Evolutionary conservation across 306 rosid species (phyloP).

Genomic region (Cucurbita pepo): DNA sequence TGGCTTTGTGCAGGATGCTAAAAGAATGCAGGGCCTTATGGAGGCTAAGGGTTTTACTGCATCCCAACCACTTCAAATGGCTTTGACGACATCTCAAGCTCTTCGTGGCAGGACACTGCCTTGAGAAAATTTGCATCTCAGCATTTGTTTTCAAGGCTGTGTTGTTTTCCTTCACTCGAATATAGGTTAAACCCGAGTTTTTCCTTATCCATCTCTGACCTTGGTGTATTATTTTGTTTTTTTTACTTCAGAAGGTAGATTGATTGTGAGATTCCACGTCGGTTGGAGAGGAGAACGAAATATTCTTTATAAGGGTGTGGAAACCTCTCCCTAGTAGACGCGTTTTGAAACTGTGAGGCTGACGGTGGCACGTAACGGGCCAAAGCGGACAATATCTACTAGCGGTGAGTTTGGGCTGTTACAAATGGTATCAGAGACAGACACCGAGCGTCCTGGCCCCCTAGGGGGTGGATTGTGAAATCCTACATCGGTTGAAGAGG

Average conservation of each 20-base stretch:
- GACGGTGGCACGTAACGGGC: no score
- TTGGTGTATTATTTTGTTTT: not conserved
- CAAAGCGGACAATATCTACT: no score
- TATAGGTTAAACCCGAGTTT: not conserved
- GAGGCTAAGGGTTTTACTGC: constrained; percentile 45
- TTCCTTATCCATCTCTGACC: not conserved
- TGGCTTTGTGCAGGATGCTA: constrained; percentile 54
- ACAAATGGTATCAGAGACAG: no score
- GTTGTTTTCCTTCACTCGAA: not conserved
- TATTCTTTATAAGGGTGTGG: no score
- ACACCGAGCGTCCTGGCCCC: no score
- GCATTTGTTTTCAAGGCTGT: constrained; percentile 4
- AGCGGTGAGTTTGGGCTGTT: no score
- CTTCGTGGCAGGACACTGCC: not conserved
- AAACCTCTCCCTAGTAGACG: no score
- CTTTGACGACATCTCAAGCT: constrained; percentile 11
- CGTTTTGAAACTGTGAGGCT: no score
- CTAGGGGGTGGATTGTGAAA: no score
- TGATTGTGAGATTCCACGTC: not conserved
- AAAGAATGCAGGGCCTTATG: constrained; percentile 36
- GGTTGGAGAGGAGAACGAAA: no score
- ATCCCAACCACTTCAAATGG: constrained; percentile 8
- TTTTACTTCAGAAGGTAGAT: not conserved
- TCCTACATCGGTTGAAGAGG: no score
- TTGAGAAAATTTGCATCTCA: constrained; percentile 12